Percentiles rank a stretch among this genome's conserved stretches.
Evolutionary conservation across 2,329 filamentous ascomycete species (phyloP).

Genomic region (Trichoderma semiorbis): DNA sequence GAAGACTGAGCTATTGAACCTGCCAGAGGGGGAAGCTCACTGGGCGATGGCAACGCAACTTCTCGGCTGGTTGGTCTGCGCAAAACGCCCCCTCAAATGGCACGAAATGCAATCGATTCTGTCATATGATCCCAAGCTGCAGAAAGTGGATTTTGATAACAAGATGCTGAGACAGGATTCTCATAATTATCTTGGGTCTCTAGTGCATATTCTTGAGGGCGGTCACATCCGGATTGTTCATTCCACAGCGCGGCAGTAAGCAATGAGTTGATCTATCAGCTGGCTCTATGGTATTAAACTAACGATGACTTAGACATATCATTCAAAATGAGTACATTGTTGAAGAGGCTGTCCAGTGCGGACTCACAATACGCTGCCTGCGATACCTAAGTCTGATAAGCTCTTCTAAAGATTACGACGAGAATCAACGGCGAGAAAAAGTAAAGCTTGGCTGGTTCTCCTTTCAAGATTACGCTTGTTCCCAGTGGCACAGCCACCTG

Average conservation of each 20-base stretch:
- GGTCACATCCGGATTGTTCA: background rate
- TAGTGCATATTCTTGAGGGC: background rate
- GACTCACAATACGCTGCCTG: background rate
- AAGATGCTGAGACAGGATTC: background rate
- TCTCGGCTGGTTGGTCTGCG: background rate
- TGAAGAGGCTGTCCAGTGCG: background rate
- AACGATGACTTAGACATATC: background rate
- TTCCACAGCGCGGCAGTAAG: background rate
- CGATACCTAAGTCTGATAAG: background rate
- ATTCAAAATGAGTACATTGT: background rate
- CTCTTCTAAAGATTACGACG: background rate
- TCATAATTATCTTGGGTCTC: background rate
- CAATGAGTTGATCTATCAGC: too few relatives aligned
- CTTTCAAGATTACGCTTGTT: slow-evolving; percentile 7
- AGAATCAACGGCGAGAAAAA: background rate
- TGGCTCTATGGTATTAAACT: background rate
- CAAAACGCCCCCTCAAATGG: slow-evolving; percentile 1
- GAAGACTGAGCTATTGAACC: background rate
- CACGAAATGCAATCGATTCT: slow-evolving; percentile 5
- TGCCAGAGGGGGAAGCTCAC: background rate
- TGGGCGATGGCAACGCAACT: background rate
- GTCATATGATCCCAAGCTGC: background rate
- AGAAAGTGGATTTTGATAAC: slow-evolving; percentile 2
- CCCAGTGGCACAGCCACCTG: slow-evolving; percentile 1
- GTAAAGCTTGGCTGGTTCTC: slow-evolving; percentile 1